Evolutionary conservation across 2,329 filamentous ascomycete species (phyloP), one percentile per base, ranked within the genome.

Genomic region (Pseudogymnoascus sp.): DNA sequence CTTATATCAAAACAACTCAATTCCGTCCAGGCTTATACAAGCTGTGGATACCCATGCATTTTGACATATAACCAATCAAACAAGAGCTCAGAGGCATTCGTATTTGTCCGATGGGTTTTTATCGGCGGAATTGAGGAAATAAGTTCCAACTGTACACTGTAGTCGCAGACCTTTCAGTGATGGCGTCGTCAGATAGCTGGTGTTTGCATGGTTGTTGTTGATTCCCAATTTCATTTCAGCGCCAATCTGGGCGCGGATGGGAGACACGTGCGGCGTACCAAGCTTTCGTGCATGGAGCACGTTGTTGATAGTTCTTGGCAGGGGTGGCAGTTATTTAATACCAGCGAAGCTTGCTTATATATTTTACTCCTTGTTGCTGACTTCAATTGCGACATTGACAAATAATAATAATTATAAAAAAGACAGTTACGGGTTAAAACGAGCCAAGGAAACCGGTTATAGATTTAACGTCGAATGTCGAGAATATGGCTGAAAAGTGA

Each of bases 131-230:
- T 27, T 33, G 33, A 18, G 6, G 8, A 55, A 55, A 55, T 12
- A 55, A 15, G 48, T n/a, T 55, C 48, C 48, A 55, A 33, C n/a
- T 55, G 9, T 25, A 55, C 4, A n/a, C n/a, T 33, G 48, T 55
- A 55, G 29, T 55, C 29, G 29, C 33, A 55, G 33, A 29, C 15
- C 27, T 55, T 55, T 55, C 29, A 33, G 48, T 21, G 29, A 33
- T 21, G 48, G 48, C 29, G 48, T 55, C 33, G 48, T 55, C 1
- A 18, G 3, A 55, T 33, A 33, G 48, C 21, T 33, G 29, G n/a
- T 33, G 15, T 33, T 55, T 55, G 48, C 48, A 55, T 55, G 48
- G 48, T 55, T 33, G 48, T 55, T 55, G 48, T 55, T 55, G 48
- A 12, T 33, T 10, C 5, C 27, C 21, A 55, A 55, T 55, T 55